phyloP scores from a whole-genome alignment of 2,329 filamentous ascomycete genomes.

The Calonectria pseudoreteaudii region DNA sequence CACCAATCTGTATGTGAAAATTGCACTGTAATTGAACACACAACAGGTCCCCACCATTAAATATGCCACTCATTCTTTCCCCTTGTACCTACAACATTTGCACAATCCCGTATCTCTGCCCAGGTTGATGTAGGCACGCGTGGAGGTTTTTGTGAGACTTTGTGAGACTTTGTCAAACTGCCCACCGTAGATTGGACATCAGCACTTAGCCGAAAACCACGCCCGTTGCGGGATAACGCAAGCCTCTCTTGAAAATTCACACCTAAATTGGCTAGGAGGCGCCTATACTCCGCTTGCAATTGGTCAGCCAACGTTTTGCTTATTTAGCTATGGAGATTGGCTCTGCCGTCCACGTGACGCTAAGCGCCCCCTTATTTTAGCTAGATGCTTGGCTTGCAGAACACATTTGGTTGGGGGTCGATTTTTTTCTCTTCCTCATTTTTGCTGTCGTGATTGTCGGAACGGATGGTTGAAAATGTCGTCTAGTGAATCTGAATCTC shows the following conservation, averaged over 20 bases:
- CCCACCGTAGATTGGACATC: background rate
- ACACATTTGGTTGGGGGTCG: background rate
- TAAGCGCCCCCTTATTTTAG: background rate
- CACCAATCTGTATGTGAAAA: no score
- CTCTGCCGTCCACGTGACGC: background rate
- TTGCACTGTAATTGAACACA: no score
- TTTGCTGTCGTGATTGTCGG: background rate
- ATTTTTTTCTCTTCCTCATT: no score
- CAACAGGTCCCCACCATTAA: no score
- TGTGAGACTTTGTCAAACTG: no score
- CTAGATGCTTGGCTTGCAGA: background rate
- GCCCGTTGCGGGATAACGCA: background rate
- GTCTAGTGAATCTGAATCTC: background rate
- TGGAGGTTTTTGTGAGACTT: no score
- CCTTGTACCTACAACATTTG: no score
- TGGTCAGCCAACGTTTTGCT: background rate
- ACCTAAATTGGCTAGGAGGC: background rate
- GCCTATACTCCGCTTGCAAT: background rate
- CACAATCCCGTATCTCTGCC: no score
- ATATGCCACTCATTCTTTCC: no score
- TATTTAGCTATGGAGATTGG: background rate
- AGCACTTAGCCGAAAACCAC: background rate
- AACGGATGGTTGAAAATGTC: background rate
- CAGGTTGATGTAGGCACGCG: no score
- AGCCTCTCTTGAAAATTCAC: background rate